These are phyloP conservation scores for Tulasnella sp. DNA, from an alignment of 768 basidiomycete genomes.

Conservation along the genomic window DNA sequence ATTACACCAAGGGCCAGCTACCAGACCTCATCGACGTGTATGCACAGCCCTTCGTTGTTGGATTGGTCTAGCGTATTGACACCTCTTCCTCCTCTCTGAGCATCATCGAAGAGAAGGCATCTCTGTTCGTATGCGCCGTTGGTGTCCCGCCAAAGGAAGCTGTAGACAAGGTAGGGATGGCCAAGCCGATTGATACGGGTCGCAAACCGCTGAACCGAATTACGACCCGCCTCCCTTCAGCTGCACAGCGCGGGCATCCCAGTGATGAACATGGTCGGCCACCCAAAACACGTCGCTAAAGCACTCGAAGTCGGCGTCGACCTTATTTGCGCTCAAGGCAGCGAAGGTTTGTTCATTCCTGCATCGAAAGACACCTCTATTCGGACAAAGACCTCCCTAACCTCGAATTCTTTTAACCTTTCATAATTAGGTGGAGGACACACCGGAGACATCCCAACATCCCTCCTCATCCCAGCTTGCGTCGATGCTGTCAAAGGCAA, in stretches of 20 bases:
- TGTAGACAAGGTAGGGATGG: constrained; percentile 44
- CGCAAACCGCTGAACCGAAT: too few relatives aligned
- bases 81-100: background rate
- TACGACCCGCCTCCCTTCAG: constrained; percentile 27
- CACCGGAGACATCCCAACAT: constrained; percentile 65
- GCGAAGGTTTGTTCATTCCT: constrained; percentile 40
- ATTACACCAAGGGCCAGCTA: constrained; percentile 85
- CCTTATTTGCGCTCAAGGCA: constrained; percentile 89
- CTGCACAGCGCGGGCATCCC: constrained; percentile 79
- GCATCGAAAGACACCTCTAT: background rate
- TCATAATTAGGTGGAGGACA: constrained; percentile 53
- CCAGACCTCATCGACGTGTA: constrained; percentile 69
- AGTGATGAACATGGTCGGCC: constrained; percentile 96
- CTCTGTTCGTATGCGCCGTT: constrained; percentile 85
- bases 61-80: background rate
- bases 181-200: too few relatives aligned
- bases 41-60: background rate
- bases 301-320: constrained; percentile 81
- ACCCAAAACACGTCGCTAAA: constrained; percentile 74
- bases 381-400: too few relatives aligned
- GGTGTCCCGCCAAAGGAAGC: constrained; percentile 76
- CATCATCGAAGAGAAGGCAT: constrained; percentile 83
- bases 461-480: constrained; percentile 83
- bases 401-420: background rate
- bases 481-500: constrained; percentile 71